Conservation (phyloP, 2,329 filamentous ascomycete genomes). For the Aureobasidium lini region DNA sequence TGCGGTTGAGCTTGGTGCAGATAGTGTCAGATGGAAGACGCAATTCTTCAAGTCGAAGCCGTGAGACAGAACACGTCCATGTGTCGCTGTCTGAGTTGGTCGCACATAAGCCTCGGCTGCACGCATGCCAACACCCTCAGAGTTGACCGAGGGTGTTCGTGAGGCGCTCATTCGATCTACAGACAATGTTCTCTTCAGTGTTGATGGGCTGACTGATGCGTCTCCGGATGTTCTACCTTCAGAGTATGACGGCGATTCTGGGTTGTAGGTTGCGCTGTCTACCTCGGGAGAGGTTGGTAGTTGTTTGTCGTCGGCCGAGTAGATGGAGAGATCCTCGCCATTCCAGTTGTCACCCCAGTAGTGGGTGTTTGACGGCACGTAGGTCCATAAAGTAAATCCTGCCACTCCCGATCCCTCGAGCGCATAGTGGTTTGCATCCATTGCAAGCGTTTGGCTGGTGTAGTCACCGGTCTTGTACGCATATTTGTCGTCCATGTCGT, state of each 20-base stretch:
- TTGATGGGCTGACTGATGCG: slow-evolving; percentile 61
- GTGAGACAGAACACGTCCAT: slow-evolving; percentile 62
- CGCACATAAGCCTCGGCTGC: slow-evolving; percentile 91
- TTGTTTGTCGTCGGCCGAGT: slow-evolving; percentile 71
- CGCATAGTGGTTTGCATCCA: slow-evolving; percentile 94
- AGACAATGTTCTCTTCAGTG: slow-evolving; percentile 66
- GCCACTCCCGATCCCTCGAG: slow-evolving; percentile 77
- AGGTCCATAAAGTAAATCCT: slow-evolving; percentile 86
- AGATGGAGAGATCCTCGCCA: slow-evolving; percentile 90
- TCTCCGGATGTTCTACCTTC: slow-evolving; percentile 44
- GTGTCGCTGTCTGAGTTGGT: slow-evolving; percentile 68
- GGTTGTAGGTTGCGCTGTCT: slow-evolving; percentile 40
- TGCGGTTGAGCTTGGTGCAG: slow-evolving; percentile 50
- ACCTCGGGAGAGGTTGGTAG: slow-evolving; percentile 39
- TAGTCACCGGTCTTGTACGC: slow-evolving; percentile 96
- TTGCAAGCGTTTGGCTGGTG: slow-evolving; percentile 79
- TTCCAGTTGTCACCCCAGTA: slow-evolving; percentile 93
- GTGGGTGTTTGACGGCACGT: slow-evolving; percentile 66
- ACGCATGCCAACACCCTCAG: slow-evolving; percentile 65
- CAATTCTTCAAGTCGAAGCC: slow-evolving; percentile 78
- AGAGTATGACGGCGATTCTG: slow-evolving; percentile 48
- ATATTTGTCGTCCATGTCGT: slow-evolving; percentile 95
- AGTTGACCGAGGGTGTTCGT: slow-evolving; percentile 15
- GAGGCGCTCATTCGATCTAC: slow-evolving; percentile 39
- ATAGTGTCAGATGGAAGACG: slow-evolving; percentile 65